Base-by-base conservation (phyloP, 768 basidiomycete genomes). In the Tricholoma hemisulphureum region DNA sequence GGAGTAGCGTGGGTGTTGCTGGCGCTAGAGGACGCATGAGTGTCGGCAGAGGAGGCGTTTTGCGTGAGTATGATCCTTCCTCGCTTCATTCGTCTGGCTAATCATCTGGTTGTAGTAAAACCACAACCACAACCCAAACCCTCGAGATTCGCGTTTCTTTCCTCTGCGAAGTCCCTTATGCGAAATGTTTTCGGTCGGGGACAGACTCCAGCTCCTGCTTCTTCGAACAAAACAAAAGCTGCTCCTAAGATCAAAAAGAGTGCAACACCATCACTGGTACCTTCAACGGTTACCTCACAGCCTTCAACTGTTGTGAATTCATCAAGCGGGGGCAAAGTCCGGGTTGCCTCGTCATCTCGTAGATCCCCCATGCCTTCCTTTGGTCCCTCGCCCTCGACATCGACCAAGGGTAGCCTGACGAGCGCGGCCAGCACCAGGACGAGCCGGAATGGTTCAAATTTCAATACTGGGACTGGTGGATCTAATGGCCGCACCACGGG, bases 111-210 rank as follows among this genome's bases (percentile, higher is more conserved):
- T 53, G 16, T 48, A 77, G 76, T 66, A 18, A 77, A 78, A 73
- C 73, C 73, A 3, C 75, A 75, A 65, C 68, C 73, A 3, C 75
- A 75, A 65, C 68, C 71, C 4, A 83, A 83, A 61, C 73, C 83
- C 1, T 76, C 83, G 4, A 81, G 83, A 34, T 84, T 89, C 57
- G 90, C 88, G 1, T 89, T 92, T 74, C 69, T 92, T 6, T 79
- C 85, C 20, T 85, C 80, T 16, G 85, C 90, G 7, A 91, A 89
- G 68, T 81, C 83, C 0, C 73, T 91, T 3, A 89, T 91, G 4
- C 77, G 80, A 63, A 88, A 81, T 61, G 88, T 92, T 1, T 91
- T 88, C 88, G 85, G 83, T 63, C 77, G 87, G 61, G 83, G 76
- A 7, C 80, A 78, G 63, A 56, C 71, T 8, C 60, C 67, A n/a